A percentile compares a stretch with the other conserved stretches of the same genome.
Conservation (phyloP, 129 eudicot species). For the Sambucus nigra region DNA sequence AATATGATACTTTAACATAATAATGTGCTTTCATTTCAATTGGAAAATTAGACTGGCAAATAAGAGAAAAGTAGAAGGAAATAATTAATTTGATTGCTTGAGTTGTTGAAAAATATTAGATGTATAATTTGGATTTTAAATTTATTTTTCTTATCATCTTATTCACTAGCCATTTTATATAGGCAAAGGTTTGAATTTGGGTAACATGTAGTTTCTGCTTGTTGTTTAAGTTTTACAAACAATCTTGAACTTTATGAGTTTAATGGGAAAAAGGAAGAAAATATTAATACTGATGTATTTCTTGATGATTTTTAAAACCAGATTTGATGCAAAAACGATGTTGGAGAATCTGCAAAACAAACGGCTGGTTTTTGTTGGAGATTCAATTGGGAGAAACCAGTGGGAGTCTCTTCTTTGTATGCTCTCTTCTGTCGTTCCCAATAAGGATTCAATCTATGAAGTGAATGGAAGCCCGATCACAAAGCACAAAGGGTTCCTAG, state of each 20-base stretch:
- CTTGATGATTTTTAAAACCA: conserved; percentile 9
- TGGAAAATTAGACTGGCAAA: too few species aligned
- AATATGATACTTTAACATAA: too few species aligned
- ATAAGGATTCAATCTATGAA: conserved; percentile 67
- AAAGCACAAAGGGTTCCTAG: conserved; percentile 86
- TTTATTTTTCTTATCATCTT: too few species aligned
- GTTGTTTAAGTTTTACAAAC: too few species aligned
- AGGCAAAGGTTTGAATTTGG: too few species aligned
- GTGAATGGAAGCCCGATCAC: conserved; percentile 90
- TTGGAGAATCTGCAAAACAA: conserved; percentile 73
- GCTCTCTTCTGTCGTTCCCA: conserved; percentile 53
- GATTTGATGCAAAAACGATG: conserved; percentile 67
- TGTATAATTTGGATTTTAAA: too few species aligned
- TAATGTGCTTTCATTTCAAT: too few species aligned
- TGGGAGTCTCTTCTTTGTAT: conserved; percentile 94
- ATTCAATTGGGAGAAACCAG: conserved; percentile 93
- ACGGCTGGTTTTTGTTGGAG: conserved; percentile 78
- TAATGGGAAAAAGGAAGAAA: not conserved
- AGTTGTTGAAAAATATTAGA: too few species aligned
- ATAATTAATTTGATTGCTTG: too few species aligned
- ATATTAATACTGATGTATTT: not conserved
- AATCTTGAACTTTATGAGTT: not conserved
- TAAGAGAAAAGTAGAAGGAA: too few species aligned
- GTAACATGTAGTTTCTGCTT: too few species aligned
- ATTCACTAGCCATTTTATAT: too few species aligned